Evolutionary conservation across 805 yeast species (phyloP).

Genomic region (Nakazawaea anatomiae): DNA sequence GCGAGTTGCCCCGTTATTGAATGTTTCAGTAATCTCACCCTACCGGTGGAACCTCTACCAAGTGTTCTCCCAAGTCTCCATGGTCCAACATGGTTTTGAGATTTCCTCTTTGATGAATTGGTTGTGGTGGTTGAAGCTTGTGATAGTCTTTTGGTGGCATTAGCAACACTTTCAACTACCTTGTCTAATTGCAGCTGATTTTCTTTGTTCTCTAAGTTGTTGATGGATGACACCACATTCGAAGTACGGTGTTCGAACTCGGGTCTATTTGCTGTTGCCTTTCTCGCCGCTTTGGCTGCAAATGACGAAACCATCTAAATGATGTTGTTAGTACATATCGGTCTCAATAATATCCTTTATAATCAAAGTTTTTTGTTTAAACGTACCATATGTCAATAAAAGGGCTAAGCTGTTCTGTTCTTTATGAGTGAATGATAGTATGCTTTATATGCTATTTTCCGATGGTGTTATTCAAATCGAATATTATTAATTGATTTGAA

Average conservation of each 20-base stretch:
- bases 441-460: too few relatives aligned
- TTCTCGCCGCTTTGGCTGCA: conserved; percentile 8
- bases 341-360: too few relatives aligned
- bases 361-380: too few relatives aligned
- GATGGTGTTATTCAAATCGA: too few relatives aligned
- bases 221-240: conserved; percentile 1
- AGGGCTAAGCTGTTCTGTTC: too few relatives aligned
- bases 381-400: too few relatives aligned
- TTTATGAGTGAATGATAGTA: too few relatives aligned
- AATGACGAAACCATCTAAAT: conserved; percentile 6
- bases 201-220: conserved; percentile 2
- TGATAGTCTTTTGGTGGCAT: conserved; percentile 27
- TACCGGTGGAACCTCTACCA: conserved; percentile 95
- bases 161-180: conserved; percentile 31
- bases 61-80: conserved; percentile 94
- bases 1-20: conserved; percentile 81
- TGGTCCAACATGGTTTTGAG: conserved; percentile 68
- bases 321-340: background rate
- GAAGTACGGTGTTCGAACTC: background rate
- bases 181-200: conserved; percentile 47
- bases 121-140: conserved; percentile 15
- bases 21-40: conserved; percentile 90
- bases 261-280: background rate
- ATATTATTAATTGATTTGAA: background rate
- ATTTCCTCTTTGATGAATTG: conserved; percentile 26